phyloP scores from a whole-genome alignment of 345 rosid species.

The Linum tenue region DNA sequence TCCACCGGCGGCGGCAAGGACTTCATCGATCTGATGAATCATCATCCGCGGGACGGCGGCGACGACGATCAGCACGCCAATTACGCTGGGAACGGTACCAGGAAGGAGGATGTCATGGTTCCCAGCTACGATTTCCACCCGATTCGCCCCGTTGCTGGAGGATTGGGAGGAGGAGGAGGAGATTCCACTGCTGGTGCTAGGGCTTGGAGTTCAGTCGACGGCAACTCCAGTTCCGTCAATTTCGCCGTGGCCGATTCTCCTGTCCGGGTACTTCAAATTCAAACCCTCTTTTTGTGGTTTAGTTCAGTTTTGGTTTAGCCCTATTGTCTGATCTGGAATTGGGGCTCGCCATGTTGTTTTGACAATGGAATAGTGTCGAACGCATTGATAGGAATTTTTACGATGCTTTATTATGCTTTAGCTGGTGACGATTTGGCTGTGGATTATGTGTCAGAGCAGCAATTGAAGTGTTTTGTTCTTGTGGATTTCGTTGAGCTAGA shows the following conservation, averaged over 20 bases:
- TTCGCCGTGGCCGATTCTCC: slow-evolving; percentile 15
- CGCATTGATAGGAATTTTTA: neutral
- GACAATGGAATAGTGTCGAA: neutral
- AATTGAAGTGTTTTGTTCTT: neutral
- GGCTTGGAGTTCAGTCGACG: slow-evolving; percentile 47
- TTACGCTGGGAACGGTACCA: slow-evolving; percentile 25
- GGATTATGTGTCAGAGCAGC: neutral
- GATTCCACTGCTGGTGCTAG: slow-evolving; percentile 22
- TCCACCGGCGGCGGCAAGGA: slow-evolving; percentile 19
- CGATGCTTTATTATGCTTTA: neutral
- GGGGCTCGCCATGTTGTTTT: neutral
- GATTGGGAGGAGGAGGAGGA: neutral
- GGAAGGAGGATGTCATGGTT: slow-evolving; percentile 53
- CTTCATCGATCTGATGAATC: slow-evolving; percentile 50
- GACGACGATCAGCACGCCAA: slow-evolving; percentile 15
- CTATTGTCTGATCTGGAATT: slow-evolving; percentile 2
- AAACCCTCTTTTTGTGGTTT: neutral
- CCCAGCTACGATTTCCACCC: slow-evolving; percentile 90
- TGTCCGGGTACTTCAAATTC: slow-evolving; percentile 28
- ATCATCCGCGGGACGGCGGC: slow-evolving; percentile 26
- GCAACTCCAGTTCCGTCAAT: slow-evolving; percentile 18
- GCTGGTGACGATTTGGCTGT: neutral
- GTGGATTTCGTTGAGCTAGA: neutral
- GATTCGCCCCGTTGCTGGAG: slow-evolving; percentile 51
- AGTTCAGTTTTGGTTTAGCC: neutral